Evolutionary conservation across 306 rosid genomes (phyloP).

Genomic region (Acacia confusa): DNA sequence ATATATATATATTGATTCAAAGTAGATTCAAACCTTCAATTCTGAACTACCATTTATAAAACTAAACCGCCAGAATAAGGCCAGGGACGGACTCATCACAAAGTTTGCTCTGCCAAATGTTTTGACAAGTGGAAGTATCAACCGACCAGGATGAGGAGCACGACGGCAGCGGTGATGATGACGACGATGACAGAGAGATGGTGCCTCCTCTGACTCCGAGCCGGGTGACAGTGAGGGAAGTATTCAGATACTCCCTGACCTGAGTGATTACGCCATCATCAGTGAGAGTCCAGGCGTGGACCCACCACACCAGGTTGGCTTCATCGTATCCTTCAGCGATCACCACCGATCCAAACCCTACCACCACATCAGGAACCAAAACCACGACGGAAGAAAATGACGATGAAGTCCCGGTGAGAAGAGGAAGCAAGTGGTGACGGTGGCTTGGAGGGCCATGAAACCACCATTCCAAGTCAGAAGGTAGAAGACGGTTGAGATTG

Average conservation of each 20-base stretch:
- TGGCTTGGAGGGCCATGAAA: slow-evolving; percentile 78
- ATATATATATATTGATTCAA: background rate
- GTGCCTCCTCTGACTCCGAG: slow-evolving; percentile 28
- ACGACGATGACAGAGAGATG: background rate
- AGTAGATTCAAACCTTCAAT: background rate
- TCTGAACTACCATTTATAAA: background rate
- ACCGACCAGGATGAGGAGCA: background rate
- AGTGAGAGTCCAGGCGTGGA: slow-evolving; percentile 69
- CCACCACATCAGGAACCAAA: slow-evolving; percentile 46
- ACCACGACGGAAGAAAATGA: background rate
- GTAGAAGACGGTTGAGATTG: slow-evolving; percentile 42
- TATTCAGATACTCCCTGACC: slow-evolving; percentile 76
- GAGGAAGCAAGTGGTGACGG: slow-evolving; percentile 57
- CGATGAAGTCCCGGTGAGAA: slow-evolving; percentile 42
- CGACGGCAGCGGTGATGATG: background rate
- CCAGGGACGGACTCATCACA: slow-evolving; percentile 60
- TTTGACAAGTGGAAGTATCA: slow-evolving; percentile 39
- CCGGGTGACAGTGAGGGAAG: slow-evolving; percentile 62
- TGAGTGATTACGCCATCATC: slow-evolving; percentile 58
- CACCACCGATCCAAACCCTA: slow-evolving; percentile 58
- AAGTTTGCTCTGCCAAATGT: slow-evolving; percentile 75
- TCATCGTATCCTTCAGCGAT: slow-evolving; percentile 66
- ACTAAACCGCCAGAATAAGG: slow-evolving; percentile 60
- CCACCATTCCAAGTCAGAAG: slow-evolving; percentile 81
- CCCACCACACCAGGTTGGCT: slow-evolving; percentile 60